phyloP scores from a whole-genome alignment of 305 asterid species.

The Nicotiana rustica region DNA sequence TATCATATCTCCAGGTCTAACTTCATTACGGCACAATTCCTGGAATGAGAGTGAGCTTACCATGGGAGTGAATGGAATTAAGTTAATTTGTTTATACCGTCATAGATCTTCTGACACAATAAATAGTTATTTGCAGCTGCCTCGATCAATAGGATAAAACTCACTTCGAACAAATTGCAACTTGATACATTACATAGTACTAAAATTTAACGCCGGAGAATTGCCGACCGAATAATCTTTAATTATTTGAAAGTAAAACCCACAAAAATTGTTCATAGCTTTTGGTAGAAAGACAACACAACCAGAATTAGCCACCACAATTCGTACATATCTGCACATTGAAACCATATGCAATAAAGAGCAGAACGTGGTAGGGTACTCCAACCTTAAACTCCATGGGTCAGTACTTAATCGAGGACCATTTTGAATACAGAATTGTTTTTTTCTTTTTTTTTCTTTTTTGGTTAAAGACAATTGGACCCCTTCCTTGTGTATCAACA shows the following conservation, averaged over 20 bases:
- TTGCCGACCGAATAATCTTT: not conserved
- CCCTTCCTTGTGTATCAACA: not conserved
- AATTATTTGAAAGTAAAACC: not conserved
- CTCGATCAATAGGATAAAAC: no score
- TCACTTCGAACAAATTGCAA: not conserved
- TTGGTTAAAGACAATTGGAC: not conserved
- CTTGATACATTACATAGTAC: not conserved
- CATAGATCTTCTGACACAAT: not conserved
- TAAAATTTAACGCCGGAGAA: not conserved
- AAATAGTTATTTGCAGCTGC: not conserved
- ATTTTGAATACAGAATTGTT: not conserved
- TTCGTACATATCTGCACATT: not conserved
- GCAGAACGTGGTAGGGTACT: not conserved
- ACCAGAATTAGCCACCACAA: not conserved
- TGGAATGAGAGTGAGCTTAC: no score
- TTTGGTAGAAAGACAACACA: not conserved
- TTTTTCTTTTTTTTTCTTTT: no score
- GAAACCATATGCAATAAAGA: not conserved
- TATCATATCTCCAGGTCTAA: no score
- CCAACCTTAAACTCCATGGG: not conserved
- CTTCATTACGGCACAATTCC: no score
- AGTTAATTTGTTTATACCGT: not conserved
- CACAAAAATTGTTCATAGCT: not conserved
- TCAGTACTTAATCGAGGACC: not conserved
- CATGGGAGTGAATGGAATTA: not conserved